These are phyloP conservation scores for Termitomyces sp. DNA, from an alignment of 768 basidiomycete genomes.

Conservation along the genomic window DNA sequence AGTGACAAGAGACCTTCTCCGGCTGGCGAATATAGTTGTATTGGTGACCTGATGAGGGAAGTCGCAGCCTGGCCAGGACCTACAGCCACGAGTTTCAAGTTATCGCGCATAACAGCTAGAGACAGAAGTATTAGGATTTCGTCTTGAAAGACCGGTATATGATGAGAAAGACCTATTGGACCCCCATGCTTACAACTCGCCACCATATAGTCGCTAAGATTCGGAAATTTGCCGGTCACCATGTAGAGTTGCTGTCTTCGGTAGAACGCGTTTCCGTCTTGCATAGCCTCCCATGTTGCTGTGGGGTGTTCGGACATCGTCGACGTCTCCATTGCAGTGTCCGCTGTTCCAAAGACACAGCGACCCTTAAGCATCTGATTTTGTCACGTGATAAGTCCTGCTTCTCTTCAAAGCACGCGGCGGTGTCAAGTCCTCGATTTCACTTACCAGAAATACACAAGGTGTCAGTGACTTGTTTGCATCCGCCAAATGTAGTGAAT, in stretches of 20 bases:
- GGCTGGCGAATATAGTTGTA: conserved; percentile 83
- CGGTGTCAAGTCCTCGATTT: no score
- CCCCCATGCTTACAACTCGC: conserved; percentile 85
- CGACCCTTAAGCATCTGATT: no score
- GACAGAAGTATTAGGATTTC: not conserved
- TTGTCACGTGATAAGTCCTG: no score
- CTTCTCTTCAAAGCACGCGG: no score
- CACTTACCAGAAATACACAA: no score
- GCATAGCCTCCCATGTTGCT: conserved; percentile 86
- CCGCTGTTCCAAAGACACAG: no score
- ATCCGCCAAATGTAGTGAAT: not conserved
- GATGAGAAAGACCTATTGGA: conserved; percentile 62
- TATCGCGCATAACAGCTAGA: conserved; percentile 83
- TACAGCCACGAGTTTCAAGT: conserved; percentile 70
- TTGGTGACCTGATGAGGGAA: conserved; percentile 67
- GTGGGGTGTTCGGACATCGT: conserved; percentile 66
- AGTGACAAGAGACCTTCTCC: conserved; percentile 66
- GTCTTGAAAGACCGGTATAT: not conserved
- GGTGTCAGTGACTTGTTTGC: not conserved
- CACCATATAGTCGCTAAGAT: conserved; percentile 73
- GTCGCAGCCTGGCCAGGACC: conserved; percentile 41
- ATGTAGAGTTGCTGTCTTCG: conserved; percentile 80
- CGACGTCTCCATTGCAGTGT: not conserved
- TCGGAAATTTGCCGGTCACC: conserved; percentile 70
- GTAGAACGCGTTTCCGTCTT: conserved; percentile 84